These are phyloP conservation scores for Erysiphe neolycopersici DNA, from an alignment of 2,329 filamentous ascomycete genomes.

Conservation along the genomic window DNA sequence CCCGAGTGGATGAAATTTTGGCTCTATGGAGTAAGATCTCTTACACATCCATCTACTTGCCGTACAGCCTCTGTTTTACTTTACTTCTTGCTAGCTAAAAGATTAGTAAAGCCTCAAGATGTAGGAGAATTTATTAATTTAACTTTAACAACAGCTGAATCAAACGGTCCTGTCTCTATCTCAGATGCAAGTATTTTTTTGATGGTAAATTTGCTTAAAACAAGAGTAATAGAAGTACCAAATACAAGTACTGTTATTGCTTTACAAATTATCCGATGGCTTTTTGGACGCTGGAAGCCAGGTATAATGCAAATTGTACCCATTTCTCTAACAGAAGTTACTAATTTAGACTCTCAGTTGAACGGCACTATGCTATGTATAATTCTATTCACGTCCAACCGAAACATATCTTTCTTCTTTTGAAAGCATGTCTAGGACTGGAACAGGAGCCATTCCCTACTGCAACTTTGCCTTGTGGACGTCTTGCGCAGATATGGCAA, in stretches of 20 bases:
- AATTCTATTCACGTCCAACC: conserved; percentile 37
- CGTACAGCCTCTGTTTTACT: conserved; percentile 50
- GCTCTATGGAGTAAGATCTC: conserved; percentile 43
- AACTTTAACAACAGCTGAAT: conserved; percentile 50
- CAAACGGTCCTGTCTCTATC: conserved; percentile 52
- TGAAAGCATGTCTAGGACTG: conserved; percentile 41
- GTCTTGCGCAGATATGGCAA: conserved; percentile 12
- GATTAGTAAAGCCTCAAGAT: conserved; percentile 38
- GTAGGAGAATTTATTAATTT: conserved; percentile 43
- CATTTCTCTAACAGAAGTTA: not conserved
- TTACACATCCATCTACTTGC: conserved; percentile 43
- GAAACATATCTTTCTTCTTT: conserved; percentile 36
- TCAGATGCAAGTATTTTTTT: conserved; percentile 56
- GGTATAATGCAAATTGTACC: conserved; percentile 23
- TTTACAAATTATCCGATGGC: conserved; percentile 54
- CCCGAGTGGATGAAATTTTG: conserved; percentile 46
- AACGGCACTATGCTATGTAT: conserved; percentile 37
- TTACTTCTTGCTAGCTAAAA: conserved; percentile 34
- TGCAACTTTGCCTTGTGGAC: conserved; percentile 6
- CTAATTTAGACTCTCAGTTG: conserved; percentile 20
- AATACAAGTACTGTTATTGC: conserved; percentile 39
- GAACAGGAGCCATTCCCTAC: conserved; percentile 3
- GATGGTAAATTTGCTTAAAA: conserved; percentile 40
- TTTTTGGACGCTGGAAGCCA: conserved; percentile 58
- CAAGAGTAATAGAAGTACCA: conserved; percentile 39